Percentiles rank a stretch among this genome's conserved stretches.
phyloP scores from a whole-genome alignment of 192 early-diverging fungal species.

The Entomortierella parvispora region DNA sequence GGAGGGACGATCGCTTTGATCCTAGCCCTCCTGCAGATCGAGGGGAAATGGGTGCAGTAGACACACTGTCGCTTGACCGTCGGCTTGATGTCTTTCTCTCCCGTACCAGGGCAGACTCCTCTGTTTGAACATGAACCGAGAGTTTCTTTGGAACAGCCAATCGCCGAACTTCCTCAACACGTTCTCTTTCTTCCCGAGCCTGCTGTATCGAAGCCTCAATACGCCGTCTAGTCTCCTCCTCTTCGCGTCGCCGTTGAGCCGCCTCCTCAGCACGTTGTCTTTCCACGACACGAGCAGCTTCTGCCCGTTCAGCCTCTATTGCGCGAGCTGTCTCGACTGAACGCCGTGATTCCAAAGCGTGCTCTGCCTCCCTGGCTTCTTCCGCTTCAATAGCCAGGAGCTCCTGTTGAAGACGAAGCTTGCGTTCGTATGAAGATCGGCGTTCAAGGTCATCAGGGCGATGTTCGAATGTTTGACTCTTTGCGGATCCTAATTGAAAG shows the following conservation, averaged over 20 bases:
- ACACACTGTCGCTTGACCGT: slow-evolving; percentile 8
- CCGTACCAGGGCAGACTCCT: background rate
- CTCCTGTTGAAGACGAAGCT: slow-evolving; percentile 30
- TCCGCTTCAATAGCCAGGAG: slow-evolving; percentile 39
- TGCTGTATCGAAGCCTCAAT: background rate
- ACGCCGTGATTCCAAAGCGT: background rate
- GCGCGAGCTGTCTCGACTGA: slow-evolving; percentile 2
- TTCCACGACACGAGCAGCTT: background rate
- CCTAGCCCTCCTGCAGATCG: slow-evolving; percentile 15
- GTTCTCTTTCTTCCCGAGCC: no score
- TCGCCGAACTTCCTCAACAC: no score
- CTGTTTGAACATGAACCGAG: slow-evolving; percentile 6
- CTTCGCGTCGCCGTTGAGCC: no score
- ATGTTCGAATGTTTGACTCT: background rate
- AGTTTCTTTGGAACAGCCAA: background rate
- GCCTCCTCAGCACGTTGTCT: background rate
- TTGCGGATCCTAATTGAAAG: background rate
- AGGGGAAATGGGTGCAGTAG: slow-evolving; percentile 19
- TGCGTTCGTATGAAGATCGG: slow-evolving; percentile 32
- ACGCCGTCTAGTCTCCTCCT: background rate
- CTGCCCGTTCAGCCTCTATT: no score
- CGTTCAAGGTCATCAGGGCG: slow-evolving; percentile 11
- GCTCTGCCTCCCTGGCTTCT: slow-evolving; percentile 7
- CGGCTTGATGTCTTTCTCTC: background rate
- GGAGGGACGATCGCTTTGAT: slow-evolving; percentile 41